Evolutionary conservation across 176 grass and related monocot genomes (phyloP).

Genomic region (Leersia perrieri): DNA sequence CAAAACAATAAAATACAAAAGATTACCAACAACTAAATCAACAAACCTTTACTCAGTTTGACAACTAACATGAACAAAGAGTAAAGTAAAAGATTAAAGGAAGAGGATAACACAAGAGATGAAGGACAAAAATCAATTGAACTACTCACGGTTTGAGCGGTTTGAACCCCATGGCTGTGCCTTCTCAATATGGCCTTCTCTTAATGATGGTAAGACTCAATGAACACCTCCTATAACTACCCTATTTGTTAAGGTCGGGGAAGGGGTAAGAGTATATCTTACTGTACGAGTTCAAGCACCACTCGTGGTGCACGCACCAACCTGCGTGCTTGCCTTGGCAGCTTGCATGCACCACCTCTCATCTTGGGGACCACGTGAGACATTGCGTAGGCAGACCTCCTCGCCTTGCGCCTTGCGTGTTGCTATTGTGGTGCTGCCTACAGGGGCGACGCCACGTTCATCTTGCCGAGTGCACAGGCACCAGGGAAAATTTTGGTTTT

Average conservation of each 20-base stretch:
- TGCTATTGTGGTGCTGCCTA: no score
- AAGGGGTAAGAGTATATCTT: not conserved
- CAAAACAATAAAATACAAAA: not conserved
- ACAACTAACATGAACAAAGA: not conserved
- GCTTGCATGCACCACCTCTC: no score
- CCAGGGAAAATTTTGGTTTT: no score
- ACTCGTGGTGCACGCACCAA: no score
- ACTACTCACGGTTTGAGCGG: not conserved
- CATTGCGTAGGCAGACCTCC: no score
- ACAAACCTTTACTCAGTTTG: not conserved
- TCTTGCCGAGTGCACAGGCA: no score
- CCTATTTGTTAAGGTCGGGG: not conserved
- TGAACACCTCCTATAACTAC: not conserved
- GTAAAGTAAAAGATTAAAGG: not conserved
- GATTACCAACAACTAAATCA: not conserved
- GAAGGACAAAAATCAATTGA: not conserved
- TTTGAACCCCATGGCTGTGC: not conserved
- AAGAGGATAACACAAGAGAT: not conserved
- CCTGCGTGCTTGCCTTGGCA: no score
- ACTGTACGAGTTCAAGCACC: no score
- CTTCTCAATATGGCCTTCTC: not conserved
- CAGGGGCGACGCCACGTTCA: no score
- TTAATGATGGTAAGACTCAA: not conserved
- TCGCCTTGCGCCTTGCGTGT: no score
- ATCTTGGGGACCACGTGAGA: no score